Base-by-base conservation (phyloP, 352 stramenopile genomes). In the Globisporangium emineosum region DNA sequence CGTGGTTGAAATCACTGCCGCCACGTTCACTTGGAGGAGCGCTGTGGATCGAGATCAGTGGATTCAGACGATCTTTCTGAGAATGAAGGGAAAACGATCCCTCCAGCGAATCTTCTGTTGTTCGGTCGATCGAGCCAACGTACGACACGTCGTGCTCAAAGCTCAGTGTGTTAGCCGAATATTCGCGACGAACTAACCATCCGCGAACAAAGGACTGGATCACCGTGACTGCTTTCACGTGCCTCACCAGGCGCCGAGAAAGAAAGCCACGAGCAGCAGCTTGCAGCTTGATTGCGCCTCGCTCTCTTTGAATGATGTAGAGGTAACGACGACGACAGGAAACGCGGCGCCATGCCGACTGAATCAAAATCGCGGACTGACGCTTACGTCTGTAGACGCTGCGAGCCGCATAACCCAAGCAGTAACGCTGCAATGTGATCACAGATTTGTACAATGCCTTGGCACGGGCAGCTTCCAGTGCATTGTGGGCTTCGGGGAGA, bases 181-280 rank as follows among this genome's bases (percentile, higher is more conserved):
- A 84, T 53, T 91, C 83, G 3, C 85, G 83, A 55, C 85, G 78
- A 32, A 94, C 85, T 30, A 94, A 74, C 85, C 85, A 95, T 17
- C 86, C 83, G 62, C 86, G 82, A 21, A 93, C 80, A 60, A 89
- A 91, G 17, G 83, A 90, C 66, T 95, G 86, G 52, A 96, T 87
- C 9, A 79, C 65, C 8, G 81, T 86, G 4, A 65, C 75, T 1
- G 83, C 76, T 52, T 78, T 78, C 19, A 77, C 69, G 13, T 66
- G 69, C 49, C 74, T 78, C 12, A 92, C 57, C 27, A 67, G 21
- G 25, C 77, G 81, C 5, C 78, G 77, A 0, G 67, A 60, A 5
- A 90, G 45, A 37, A 77, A 83, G 0, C 81, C 76, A 12, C 87
- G 85, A 5, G 71, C 70, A 15, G 57, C 63, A 21, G 71, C 70